Evolutionary conservation across 495 filamentous ascomycete genomes (phyloP).

Genomic region (Penicillium flavigenum): DNA sequence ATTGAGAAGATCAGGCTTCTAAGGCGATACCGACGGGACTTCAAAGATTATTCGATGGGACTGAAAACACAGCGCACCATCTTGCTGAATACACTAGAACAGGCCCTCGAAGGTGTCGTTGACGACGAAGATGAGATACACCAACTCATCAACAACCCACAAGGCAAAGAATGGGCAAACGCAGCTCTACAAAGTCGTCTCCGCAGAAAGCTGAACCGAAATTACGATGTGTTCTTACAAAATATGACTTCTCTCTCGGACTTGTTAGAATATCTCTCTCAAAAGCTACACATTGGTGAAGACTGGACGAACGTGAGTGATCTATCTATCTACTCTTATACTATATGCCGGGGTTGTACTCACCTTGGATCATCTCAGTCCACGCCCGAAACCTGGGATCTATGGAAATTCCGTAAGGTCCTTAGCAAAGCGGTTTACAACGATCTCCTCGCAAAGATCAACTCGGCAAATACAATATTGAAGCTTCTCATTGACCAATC

Average conservation of each 20-base stretch:
- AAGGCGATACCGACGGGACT: conserved; percentile 23
- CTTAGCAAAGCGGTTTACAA: conserved; percentile 13
- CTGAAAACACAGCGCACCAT: conserved; percentile 23
- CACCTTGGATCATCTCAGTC: no score
- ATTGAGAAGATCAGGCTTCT: conserved; percentile 25
- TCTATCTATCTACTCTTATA: no score
- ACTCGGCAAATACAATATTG: conserved; percentile 7
- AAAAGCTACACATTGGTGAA: neutral
- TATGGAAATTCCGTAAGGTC: conserved; percentile 6
- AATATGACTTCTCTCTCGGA: conserved; percentile 9
- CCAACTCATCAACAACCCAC: conserved; percentile 15
- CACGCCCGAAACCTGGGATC: neutral
- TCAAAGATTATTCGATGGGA: conserved; percentile 14
- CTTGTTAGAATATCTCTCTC: neutral
- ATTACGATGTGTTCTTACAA: conserved; percentile 16
- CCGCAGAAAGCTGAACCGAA: conserved; percentile 12
- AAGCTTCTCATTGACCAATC: conserved; percentile 5
- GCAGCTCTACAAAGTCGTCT: conserved; percentile 13
- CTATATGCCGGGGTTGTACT: no score
- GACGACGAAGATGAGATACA: conserved; percentile 16
- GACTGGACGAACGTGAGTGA: no score
- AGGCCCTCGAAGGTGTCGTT: conserved; percentile 26
- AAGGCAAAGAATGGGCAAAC: conserved; percentile 13
- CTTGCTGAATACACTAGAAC: conserved; percentile 26
- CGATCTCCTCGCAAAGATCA: conserved; percentile 13